Evolutionary conservation across 1,284 basidiomycete genomes (phyloP).

Genomic region (Pascua guehoae): DNA sequence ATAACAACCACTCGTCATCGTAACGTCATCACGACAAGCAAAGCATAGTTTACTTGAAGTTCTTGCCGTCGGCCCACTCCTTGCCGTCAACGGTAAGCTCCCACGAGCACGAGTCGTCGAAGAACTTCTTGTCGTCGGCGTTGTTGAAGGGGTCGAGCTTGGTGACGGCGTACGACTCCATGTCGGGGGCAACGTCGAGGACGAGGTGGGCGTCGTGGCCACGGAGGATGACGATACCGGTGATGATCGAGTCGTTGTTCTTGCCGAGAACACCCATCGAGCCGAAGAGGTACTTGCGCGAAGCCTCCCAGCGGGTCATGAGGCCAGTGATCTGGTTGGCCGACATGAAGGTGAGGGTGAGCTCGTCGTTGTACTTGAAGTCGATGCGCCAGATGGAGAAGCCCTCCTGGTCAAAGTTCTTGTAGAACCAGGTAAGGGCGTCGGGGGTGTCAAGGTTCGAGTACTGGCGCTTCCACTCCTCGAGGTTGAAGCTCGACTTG

Average conservation of each 20-base stretch:
- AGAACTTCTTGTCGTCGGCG: slow-evolving; percentile 74
- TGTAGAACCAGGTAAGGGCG: slow-evolving; percentile 75
- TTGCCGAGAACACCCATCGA: slow-evolving; percentile 86
- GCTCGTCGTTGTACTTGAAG: slow-evolving; percentile 94
- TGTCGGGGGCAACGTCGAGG: slow-evolving; percentile 80
- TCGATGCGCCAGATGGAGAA: slow-evolving; percentile 83
- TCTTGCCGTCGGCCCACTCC: slow-evolving; percentile 60
- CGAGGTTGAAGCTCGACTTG: slow-evolving; percentile 88
- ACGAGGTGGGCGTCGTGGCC: slow-evolving; percentile 65
- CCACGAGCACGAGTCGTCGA: slow-evolving; percentile 86
- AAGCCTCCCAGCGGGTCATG: slow-evolving; percentile 92
- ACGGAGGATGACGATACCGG: slow-evolving; percentile 76
- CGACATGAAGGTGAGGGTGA: slow-evolving; percentile 90
- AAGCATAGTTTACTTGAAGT: slow-evolving; percentile 45
- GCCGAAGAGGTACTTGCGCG: slow-evolving; percentile 91
- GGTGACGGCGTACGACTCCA: slow-evolving; percentile 79
- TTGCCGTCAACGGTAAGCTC: slow-evolving; percentile 79
- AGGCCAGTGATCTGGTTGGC: slow-evolving; percentile 77
- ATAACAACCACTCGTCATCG: not conserved
- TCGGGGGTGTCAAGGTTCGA: slow-evolving; percentile 94
- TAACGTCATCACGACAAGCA: not conserved
- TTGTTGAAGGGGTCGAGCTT: slow-evolving; percentile 58
- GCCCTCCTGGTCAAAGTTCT: slow-evolving; percentile 85
- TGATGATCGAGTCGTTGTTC: slow-evolving; percentile 70
- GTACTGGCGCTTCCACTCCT: slow-evolving; percentile 97